Evolutionary conservation across 345 rosid genomes (phyloP).

Genomic region (Corchorus capsularis): DNA sequence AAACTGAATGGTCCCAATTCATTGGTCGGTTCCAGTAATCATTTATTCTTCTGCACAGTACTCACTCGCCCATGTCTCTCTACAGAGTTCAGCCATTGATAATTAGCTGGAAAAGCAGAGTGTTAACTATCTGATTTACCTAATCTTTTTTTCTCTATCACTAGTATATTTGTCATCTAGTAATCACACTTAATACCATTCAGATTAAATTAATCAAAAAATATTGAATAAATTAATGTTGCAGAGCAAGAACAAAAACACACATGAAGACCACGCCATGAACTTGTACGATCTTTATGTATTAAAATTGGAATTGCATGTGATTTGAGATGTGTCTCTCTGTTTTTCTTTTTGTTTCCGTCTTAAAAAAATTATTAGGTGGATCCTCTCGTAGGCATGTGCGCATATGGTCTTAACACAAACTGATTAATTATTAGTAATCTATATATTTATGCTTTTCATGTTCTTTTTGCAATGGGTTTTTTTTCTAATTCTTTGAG

Average conservation of each 20-base stretch:
- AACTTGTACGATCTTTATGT: neutral
- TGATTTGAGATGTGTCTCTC: neutral
- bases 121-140: neutral
- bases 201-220: neutral
- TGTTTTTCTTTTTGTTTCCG: neutral
- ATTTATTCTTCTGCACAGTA: neutral
- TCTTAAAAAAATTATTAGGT: conserved; percentile 5
- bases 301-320: neutral
- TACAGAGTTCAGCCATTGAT: neutral
- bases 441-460: neutral
- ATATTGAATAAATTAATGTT: neutral
- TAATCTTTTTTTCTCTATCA: neutral
- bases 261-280: conserved; percentile 4
- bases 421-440: neutral
- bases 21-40: conserved; percentile 8
- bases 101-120: conserved; percentile 4
- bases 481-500: neutral
- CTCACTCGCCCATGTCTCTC: neutral
- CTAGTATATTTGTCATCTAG: neutral
- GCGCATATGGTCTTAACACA: neutral
- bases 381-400: neutral
- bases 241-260: neutral
- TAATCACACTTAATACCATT: neutral
- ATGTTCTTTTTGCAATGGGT: neutral
- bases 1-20: conserved; percentile 10